phyloP scores from a whole-genome alignment of 305 asterid genomes.

The Solanum hybrid region DNA sequence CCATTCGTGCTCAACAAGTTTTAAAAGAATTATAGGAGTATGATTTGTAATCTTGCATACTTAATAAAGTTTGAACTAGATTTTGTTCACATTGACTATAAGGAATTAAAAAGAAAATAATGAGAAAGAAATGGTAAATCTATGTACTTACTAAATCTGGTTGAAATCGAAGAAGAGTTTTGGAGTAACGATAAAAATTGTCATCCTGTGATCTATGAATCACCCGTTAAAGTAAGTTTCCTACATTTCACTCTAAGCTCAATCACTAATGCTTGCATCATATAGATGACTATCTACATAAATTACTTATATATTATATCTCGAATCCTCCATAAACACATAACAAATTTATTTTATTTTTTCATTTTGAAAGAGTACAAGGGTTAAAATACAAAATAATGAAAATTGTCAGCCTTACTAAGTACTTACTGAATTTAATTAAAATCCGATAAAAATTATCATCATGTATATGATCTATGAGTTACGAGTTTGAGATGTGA shows the following conservation, averaged over 20 bases:
- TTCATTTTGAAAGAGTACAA: background rate
- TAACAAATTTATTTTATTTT: background rate
- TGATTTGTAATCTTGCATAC: background rate
- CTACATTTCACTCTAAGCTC: too few relatives aligned
- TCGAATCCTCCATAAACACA: background rate
- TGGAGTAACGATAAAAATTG: background rate
- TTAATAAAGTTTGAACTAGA: background rate
- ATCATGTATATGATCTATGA: background rate
- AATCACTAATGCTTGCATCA: background rate
- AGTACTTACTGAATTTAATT: background rate
- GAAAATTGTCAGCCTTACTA: background rate
- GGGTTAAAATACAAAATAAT: background rate
- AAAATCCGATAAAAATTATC: too few relatives aligned
- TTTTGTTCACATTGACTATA: background rate
- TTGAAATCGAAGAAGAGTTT: background rate
- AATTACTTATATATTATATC: background rate
- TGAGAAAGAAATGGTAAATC: background rate
- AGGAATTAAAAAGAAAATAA: background rate
- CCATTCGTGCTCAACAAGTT: background rate
- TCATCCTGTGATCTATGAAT: background rate
- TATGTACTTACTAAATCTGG: background rate
- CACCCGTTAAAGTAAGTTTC: background rate
- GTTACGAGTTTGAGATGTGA: background rate
- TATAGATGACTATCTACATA: rapidly evolving
- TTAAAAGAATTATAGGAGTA: background rate